phyloP scores from a whole-genome alignment of 202 grass and related monocot species.

The Setaria italica region DNA sequence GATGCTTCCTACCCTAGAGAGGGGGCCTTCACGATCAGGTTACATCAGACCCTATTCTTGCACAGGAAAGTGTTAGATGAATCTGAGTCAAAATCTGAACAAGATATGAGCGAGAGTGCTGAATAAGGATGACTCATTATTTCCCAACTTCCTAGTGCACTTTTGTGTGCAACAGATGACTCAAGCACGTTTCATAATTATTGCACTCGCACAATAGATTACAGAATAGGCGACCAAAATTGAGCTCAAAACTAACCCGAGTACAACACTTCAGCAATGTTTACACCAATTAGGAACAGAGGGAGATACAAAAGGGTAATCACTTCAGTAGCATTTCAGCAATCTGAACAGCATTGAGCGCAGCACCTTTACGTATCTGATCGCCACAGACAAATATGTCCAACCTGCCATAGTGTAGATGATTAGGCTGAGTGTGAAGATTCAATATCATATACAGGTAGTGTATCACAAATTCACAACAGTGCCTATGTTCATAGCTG shows the following conservation, averaged over 20 bases:
- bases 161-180: slow-evolving; percentile 31
- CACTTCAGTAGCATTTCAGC: slow-evolving; percentile 88
- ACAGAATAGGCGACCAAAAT: slow-evolving; percentile 44
- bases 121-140: not conserved
- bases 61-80: not conserved
- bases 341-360: slow-evolving; percentile 95
- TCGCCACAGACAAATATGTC: slow-evolving; percentile 96
- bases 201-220: slow-evolving; percentile 32
- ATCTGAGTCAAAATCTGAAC: not conserved
- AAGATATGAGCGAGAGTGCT: not conserved
- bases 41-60: slow-evolving; percentile 24
- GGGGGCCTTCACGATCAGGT: not conserved
- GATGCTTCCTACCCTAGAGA: not conserved
- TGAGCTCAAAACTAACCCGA: slow-evolving; percentile 22
- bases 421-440: slow-evolving; percentile 34
- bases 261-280: slow-evolving; percentile 24
- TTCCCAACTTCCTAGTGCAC: slow-evolving; percentile 22
- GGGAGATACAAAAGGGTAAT: slow-evolving; percentile 22
- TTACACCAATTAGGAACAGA: not conserved
- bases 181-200: slow-evolving; percentile 2
- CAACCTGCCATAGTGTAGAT: slow-evolving; percentile 61
- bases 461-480: not conserved
- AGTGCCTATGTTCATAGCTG: not conserved
- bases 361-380: slow-evolving; percentile 98
- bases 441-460: not conserved